phyloP scores from a whole-genome alignment of 2,329 filamentous ascomycete genomes.

The Calonectria pseudoturangicola region DNA sequence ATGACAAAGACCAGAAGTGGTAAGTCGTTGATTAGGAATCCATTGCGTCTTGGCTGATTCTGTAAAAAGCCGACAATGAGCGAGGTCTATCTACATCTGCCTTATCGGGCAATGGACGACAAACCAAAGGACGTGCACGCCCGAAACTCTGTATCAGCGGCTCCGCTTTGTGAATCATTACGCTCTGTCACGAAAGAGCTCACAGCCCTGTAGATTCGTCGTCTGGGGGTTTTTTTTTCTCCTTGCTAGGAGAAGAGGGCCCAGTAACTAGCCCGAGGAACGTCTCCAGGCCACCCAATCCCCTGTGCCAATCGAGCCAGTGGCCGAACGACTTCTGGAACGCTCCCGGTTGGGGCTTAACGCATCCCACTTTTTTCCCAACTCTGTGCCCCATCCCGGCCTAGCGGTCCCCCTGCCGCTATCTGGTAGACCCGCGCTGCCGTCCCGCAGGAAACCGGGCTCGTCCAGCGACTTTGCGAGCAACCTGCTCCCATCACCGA shows the following conservation, averaged over 20 bases:
- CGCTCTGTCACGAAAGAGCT: conserved; percentile 34
- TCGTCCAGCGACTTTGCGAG: conserved; percentile 3
- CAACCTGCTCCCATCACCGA: conserved; percentile 18
- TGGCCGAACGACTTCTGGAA: conserved; percentile 39
- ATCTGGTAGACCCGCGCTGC: conserved; percentile 29
- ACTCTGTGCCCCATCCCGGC: conserved; percentile 22
- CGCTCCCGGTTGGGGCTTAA: conserved; percentile 36
- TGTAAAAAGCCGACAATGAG: conserved; percentile 9
- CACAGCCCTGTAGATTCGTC: conserved; percentile 23
- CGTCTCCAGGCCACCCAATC: conserved; percentile 30
- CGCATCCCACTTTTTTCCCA: conserved; percentile 24
- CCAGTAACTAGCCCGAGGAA: conserved; percentile 19
- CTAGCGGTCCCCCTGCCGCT: conserved; percentile 32
- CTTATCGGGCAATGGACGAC: background rate
- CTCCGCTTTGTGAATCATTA: conserved; percentile 40
- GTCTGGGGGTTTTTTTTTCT: background rate
- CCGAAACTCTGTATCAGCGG: conserved; percentile 25
- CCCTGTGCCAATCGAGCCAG: conserved; percentile 27
- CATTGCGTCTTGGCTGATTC: background rate
- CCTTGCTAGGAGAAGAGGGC: conserved; percentile 8
- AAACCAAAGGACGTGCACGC: conserved; percentile 21
- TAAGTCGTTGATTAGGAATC: background rate
- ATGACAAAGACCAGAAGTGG: conserved; percentile 6
- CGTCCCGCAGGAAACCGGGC: conserved; percentile 43
- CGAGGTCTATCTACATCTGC: background rate